Conservation (phyloP, 768 basidiomycete genomes). For the Candolleomyces eurysporus region DNA sequence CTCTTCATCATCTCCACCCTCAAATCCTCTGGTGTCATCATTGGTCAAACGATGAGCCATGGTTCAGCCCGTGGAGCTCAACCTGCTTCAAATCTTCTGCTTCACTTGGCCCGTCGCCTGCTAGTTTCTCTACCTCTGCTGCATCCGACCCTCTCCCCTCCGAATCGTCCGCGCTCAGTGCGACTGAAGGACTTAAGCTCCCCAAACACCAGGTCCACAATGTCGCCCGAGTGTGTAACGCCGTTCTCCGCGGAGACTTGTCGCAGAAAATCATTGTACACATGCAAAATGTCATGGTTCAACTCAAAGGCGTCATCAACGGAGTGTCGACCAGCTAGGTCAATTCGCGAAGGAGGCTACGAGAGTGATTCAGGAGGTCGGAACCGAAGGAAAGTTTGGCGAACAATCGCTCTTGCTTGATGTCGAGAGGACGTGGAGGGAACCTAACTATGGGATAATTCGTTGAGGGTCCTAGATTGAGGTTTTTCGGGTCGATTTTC, state of each 20-base stretch:
- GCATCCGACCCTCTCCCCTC: too few species aligned
- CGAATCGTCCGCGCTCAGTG: constrained; percentile 44
- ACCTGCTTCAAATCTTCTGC: too few species aligned
- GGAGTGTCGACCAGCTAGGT: constrained; percentile 60
- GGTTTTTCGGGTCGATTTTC: too few species aligned
- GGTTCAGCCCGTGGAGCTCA: too few species aligned
- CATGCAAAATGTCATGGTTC: constrained; percentile 73
- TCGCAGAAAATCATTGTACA: constrained; percentile 72
- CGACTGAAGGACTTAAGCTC: constrained; percentile 70
- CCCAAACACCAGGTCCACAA: constrained; percentile 80
- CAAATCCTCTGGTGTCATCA: too few species aligned
- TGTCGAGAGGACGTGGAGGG: constrained; percentile 89
- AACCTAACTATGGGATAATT: too few species aligned
- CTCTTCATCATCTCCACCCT: too few species aligned
- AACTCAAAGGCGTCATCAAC: constrained; percentile 73
- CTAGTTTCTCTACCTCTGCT: too few species aligned
- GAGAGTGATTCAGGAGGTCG: constrained; percentile 81
- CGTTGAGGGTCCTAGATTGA: too few species aligned
- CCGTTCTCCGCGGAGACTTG: constrained; percentile 68
- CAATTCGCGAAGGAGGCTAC: constrained; percentile 93
- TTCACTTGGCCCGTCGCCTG: too few species aligned
- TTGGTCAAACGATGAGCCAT: too few species aligned
- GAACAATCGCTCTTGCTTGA: constrained; percentile 85
- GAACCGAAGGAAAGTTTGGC: constrained; percentile 80
- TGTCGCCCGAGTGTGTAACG: constrained; percentile 74